These are phyloP conservation scores for Cladosporium phlei DNA, from an alignment of 2,329 filamentous ascomycete species.

Conservation along the genomic window DNA sequence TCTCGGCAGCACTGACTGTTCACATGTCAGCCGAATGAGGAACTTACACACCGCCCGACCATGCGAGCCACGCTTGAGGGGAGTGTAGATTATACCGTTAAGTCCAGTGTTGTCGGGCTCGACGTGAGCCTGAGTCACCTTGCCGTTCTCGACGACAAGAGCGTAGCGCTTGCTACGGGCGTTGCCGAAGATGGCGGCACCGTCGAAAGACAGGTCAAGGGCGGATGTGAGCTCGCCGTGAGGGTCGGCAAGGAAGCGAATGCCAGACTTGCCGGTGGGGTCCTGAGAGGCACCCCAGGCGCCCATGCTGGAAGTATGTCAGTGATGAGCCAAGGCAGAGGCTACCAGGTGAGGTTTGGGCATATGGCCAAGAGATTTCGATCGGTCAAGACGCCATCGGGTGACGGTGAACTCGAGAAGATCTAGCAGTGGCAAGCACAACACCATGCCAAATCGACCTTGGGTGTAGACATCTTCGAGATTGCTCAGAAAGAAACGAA, in stretches of 20 bases:
- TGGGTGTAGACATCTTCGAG: no score
- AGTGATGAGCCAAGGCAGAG: constrained; percentile 30
- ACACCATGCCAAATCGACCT: no score
- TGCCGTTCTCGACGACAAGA: constrained; percentile 75
- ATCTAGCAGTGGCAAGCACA: no score
- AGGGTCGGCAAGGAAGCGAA: constrained; percentile 85
- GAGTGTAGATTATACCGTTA: constrained; percentile 52
- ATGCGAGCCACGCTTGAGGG: background rate
- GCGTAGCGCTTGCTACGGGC: constrained; percentile 83
- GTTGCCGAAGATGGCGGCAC: constrained; percentile 72
- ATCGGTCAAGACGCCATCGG: no score
- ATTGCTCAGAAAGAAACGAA: background rate
- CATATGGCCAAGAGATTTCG: no score
- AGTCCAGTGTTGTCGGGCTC: constrained; percentile 87
- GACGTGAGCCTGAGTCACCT: constrained; percentile 73
- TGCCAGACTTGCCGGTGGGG: constrained; percentile 66
- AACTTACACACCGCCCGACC: background rate
- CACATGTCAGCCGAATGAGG: background rate
- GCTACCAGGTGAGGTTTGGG: no score
- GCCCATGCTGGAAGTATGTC: constrained; percentile 55
- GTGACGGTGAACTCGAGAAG: no score
- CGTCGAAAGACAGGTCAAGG: constrained; percentile 78
- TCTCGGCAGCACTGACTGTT: constrained; percentile 12
- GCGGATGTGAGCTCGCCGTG: constrained; percentile 74
- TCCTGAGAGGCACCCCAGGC: constrained; percentile 79